Conservation (phyloP, 768 basidiomycete species). For the Trametes punicea region DNA sequence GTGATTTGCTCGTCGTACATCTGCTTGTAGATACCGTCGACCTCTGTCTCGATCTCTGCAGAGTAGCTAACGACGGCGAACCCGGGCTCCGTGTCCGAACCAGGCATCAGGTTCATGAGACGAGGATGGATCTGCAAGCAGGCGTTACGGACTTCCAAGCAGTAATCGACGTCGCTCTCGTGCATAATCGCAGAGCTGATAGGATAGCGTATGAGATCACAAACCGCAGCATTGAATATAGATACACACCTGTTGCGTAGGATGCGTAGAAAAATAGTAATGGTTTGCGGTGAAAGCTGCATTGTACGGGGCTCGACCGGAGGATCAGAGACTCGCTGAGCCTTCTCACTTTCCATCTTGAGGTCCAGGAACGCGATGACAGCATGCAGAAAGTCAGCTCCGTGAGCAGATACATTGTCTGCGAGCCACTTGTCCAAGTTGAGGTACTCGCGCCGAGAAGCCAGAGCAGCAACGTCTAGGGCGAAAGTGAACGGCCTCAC, state of each 20-base stretch:
- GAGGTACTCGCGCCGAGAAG: conserved; percentile 88
- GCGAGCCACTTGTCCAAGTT: conserved; percentile 97
- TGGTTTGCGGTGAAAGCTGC: conserved; percentile 81
- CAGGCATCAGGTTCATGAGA: conserved; percentile 89
- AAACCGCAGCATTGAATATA: not conserved
- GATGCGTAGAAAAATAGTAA: conserved; percentile 89
- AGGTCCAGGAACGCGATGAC: conserved; percentile 86
- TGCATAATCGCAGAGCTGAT: conserved; percentile 71
- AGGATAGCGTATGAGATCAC: not conserved
- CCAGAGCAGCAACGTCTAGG: conserved; percentile 90
- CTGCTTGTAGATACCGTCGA: conserved; percentile 93
- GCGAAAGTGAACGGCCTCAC: conserved; percentile 87
- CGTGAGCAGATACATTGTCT: conserved; percentile 79
- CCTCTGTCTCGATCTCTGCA: conserved; percentile 86
- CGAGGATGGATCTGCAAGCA: conserved; percentile 95
- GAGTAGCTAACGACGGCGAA: conserved; percentile 86
- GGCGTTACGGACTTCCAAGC: conserved; percentile 86
- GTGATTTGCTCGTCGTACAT: conserved; percentile 97
- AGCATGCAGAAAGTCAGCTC: conserved; percentile 81
- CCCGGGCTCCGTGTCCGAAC: conserved; percentile 85
- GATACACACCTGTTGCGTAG: conserved; percentile 73
- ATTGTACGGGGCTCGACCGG: conserved; percentile 77
- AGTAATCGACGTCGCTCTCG: conserved; percentile 77
- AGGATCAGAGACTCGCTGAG: conserved; percentile 71
- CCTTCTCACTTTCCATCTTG: conserved; percentile 91